A percentile compares a stretch with the other conserved stretches of the same genome.
Evolutionary conservation across 2,329 filamentous ascomycete genomes (phyloP).

Genomic region (Scytalidium lignicola): DNA sequence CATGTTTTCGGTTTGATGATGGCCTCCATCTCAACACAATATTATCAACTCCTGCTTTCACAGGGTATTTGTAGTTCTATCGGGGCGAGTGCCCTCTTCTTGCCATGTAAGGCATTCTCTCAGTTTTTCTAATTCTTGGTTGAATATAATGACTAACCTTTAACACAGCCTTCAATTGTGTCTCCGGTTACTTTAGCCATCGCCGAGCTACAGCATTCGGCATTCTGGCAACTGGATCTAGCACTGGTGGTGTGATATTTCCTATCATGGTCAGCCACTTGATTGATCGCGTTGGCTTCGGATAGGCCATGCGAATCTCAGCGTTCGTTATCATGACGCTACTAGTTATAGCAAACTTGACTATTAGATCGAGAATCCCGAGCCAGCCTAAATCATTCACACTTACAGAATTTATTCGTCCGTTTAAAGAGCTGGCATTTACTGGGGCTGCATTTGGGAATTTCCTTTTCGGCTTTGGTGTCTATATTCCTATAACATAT

Average conservation of each 20-base stretch:
- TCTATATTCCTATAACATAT: constrained; percentile 46
- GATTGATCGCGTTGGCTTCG: constrained; percentile 43
- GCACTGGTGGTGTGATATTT: constrained; percentile 49
- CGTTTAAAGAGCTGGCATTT: constrained; percentile 30
- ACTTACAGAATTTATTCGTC: constrained; percentile 23
- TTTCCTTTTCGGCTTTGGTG: constrained; percentile 39
- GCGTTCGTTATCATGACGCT: constrained; percentile 50
- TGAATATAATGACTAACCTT: constrained; percentile 12
- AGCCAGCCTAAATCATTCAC: constrained; percentile 26
- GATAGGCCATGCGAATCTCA: constrained; percentile 49
- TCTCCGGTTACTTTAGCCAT: constrained; percentile 17
- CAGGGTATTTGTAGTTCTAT: constrained; percentile 37
- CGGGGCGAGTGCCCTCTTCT: constrained; percentile 38
- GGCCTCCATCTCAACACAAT: constrained; percentile 31
- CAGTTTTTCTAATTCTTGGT: constrained; percentile 16
- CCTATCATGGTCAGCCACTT: constrained; percentile 53
- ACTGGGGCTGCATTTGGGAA: constrained; percentile 28
- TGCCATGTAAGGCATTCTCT: constrained; percentile 31
- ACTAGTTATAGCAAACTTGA: constrained; percentile 42
- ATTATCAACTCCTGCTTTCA: constrained; percentile 34
- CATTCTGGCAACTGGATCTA: constrained; percentile 40
- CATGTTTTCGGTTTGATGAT: constrained; percentile 36
- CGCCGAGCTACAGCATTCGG: constrained; percentile 26
- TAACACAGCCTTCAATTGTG: constrained; percentile 31
- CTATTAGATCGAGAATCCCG: constrained; percentile 41